These are phyloP conservation scores for Fusarium pseudograminearum DNA, from an alignment of 2,329 filamentous ascomycete genomes.

Conservation along the genomic window DNA sequence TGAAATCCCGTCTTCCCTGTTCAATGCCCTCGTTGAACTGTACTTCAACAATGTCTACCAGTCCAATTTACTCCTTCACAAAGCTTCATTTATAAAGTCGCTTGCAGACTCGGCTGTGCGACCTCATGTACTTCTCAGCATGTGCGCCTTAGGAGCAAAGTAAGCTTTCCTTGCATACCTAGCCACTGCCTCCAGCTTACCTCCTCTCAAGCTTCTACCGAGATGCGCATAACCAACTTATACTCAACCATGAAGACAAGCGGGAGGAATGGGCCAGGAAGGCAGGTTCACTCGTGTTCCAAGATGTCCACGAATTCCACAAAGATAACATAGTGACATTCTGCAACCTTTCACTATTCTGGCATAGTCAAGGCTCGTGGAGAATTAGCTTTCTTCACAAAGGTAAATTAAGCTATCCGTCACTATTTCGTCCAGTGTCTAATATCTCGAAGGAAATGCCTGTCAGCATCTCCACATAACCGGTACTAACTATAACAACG, in stretches of 20 bases:
- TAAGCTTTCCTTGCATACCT: background rate
- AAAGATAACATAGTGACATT: conserved; percentile 38
- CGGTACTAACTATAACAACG: background rate
- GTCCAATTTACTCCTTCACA: conserved; percentile 25
- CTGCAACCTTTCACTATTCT: conserved; percentile 37
- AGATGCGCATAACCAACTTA: background rate
- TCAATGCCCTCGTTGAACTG: background rate
- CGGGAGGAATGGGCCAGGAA: conserved; percentile 32
- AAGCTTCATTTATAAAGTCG: background rate
- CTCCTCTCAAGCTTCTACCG: conserved; percentile 25
- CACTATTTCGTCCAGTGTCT: accelerated
- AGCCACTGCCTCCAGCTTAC: background rate
- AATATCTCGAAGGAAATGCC: conserved; percentile 13
- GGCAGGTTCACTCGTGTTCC: conserved; percentile 25
- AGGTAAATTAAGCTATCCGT: background rate
- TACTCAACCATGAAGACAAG: background rate
- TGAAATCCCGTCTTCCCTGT: background rate
- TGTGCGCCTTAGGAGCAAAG: conserved; percentile 42
- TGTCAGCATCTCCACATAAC: conserved; percentile 34
- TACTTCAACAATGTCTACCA: conserved; percentile 41
- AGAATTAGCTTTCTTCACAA: conserved; percentile 39
- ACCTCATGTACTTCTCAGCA: conserved; percentile 24
- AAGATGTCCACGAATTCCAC: conserved; percentile 17
- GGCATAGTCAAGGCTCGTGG: conserved; percentile 43
- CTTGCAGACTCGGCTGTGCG: background rate